Percentiles rank a stretch among this genome's conserved stretches.
Evolutionary conservation across 2,329 filamentous ascomycete genomes (phyloP).

Genomic region (Trichoderma sp.): DNA sequence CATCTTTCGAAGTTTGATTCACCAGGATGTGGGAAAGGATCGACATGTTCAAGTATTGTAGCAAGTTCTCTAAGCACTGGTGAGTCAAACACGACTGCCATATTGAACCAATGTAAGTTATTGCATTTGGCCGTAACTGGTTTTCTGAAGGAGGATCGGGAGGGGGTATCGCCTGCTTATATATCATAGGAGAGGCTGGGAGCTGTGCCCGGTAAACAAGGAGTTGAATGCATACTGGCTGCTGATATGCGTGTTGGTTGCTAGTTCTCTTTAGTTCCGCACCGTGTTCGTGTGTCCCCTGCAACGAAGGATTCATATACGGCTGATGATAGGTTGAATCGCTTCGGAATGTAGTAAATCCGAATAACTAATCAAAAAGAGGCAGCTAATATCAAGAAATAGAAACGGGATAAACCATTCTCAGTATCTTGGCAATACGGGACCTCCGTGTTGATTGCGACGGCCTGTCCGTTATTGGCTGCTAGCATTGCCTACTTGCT

Average conservation of each 20-base stretch:
- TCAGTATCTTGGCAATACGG: neutral
- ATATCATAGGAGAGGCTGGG: neutral
- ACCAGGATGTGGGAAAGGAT: neutral
- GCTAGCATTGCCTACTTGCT: neutral
- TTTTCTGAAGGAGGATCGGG: neutral
- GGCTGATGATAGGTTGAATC: neutral
- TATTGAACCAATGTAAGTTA: neutral
- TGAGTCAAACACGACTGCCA: neutral
- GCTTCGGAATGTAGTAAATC: neutral
- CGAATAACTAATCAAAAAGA: neutral
- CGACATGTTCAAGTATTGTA: neutral
- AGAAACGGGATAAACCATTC: neutral
- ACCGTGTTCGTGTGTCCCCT: neutral
- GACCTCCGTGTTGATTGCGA: neutral
- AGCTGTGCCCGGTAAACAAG: neutral
- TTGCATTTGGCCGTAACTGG: rapidly evolving
- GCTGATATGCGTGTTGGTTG: neutral
- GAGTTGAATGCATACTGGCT: neutral
- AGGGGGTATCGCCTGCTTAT: neutral
- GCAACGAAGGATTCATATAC: neutral
- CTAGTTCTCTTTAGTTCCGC: neutral
- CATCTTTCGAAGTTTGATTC: neutral
- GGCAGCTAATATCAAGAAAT: neutral
- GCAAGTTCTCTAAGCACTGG: neutral
- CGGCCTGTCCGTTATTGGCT: neutral